These are phyloP conservation scores for Cladosporium sphaerospermum DNA, from an alignment of 2,329 filamentous ascomycete genomes.

Conservation along the genomic window DNA sequence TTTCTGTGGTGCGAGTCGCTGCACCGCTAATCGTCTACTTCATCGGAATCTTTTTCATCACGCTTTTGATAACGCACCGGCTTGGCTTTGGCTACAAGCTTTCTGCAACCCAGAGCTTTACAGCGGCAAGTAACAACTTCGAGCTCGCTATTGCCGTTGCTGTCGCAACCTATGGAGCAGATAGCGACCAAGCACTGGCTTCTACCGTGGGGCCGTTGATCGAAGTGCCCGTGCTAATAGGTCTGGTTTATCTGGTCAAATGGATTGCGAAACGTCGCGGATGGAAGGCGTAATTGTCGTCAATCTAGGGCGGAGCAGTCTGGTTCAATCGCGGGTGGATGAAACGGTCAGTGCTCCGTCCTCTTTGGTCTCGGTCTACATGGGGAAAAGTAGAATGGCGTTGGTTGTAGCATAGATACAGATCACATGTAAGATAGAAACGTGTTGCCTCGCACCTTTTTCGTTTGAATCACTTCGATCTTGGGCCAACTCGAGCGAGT, in stretches of 20 bases:
- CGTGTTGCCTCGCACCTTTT: not conserved
- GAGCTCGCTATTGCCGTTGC: conserved; percentile 84
- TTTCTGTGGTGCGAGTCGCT: conserved; percentile 70
- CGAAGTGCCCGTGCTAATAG: conserved; percentile 74
- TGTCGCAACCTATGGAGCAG: conserved; percentile 68
- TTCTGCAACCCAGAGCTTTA: conserved; percentile 72
- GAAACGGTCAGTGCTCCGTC: not conserved
- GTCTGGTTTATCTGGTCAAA: conserved; percentile 66
- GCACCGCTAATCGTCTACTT: conserved; percentile 80
- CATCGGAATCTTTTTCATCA: conserved; percentile 62
- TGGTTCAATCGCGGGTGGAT: not conserved
- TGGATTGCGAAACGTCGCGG: conserved; percentile 49
- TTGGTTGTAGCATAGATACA: not conserved
- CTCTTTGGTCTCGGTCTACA: not conserved
- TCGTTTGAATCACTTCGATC: not conserved
- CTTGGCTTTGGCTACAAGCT: conserved; percentile 68
- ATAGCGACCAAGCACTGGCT: conserved; percentile 73
- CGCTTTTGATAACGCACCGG: conserved; percentile 53
- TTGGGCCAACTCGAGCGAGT: not conserved
- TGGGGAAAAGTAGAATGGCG: not conserved
- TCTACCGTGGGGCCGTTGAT: conserved; percentile 77
- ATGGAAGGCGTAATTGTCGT: conserved; percentile 36
- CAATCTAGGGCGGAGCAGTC: not conserved
- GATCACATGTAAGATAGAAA: not conserved
- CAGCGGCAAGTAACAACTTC: conserved; percentile 85